Conservation (phyloP, 805 yeast genomes). For the Candida rishiriensis region DNA sequence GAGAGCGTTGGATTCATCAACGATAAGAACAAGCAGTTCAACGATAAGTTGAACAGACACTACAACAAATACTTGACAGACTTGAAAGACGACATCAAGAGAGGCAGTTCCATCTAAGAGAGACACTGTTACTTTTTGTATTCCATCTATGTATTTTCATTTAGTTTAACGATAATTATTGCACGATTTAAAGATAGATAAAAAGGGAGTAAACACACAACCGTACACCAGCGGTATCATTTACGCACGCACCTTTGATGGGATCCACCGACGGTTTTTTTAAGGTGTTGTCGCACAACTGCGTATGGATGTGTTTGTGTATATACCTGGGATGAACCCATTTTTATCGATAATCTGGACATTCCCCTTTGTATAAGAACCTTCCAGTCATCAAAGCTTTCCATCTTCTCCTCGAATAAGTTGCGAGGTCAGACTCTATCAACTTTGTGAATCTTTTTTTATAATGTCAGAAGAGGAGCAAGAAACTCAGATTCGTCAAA, state of each 20-base stretch:
- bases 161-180: neutral
- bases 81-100: conserved; percentile 18
- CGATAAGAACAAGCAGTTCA: conserved; percentile 70
- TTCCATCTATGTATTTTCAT: neutral
- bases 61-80: conserved; percentile 35
- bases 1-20: conserved; percentile 48
- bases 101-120: conserved; percentile 15
- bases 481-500: neutral
- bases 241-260: no score
- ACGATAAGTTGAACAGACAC: conserved; percentile 59
- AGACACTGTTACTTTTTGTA: neutral
- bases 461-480: conserved; percentile 16
- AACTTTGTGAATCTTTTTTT: neutral
- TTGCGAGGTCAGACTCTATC: no score
- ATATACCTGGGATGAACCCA: no score
- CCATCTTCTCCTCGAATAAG: no score
- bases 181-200: neutral
- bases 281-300: no score
- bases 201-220: no score
- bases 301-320: no score
- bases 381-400: no score
- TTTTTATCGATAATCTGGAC: no score
- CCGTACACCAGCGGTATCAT: no score
- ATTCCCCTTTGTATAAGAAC: no score
- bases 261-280: no score